Evolutionary conservation across 345 rosid genomes (phyloP), one percentile per base, ranked within the genome.

Genomic region (Gossypium arboreum): DNA sequence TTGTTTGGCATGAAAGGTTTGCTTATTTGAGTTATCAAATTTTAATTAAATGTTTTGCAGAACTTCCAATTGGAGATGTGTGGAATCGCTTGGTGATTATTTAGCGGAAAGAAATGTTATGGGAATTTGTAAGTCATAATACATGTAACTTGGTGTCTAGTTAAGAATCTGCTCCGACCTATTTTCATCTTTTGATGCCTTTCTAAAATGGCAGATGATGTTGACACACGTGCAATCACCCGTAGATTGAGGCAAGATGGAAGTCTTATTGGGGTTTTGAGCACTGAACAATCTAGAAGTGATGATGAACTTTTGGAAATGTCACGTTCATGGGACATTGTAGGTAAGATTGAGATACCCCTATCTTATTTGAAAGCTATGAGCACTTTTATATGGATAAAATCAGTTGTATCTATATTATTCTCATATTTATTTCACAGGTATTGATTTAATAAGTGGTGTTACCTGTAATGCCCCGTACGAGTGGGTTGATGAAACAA

Each of bases 161-260:
- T 51, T 52, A 25, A 15, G 7, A 34, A 34, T 34, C 7, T 34
- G 41, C 41, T 59, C 54, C 17, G 6, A 65, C 47, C 65, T 71
- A 50, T 54, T 82, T 71, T 78, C 27, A 27, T 25, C 73, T 9
- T 22, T 57, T 44, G 66, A 20, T 72, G 62, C 59, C 54, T 44
- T 67, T 75, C 48, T 39, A 8, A 27, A 63, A 34, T 67, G 16
- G 80, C 82, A 96, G 98, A 88, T 88, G 98, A 96, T 83, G 93
- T 92, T 73, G 98, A 96, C 76, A 96, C 97, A 3, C 90, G 97
- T 66, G 97, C 99, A 70, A 96, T 96, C 76, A 96, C 98, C 60
- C 89, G 94, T 34, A 86, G 98, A 66, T 83, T 93, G 78, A 91
- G 98, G 85, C 88, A 96, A 86, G 94, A 92, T 72, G 99, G 98